These are phyloP conservation scores for Trametes sanguinea DNA, from an alignment of 768 basidiomycete species.

Conservation along the genomic window DNA sequence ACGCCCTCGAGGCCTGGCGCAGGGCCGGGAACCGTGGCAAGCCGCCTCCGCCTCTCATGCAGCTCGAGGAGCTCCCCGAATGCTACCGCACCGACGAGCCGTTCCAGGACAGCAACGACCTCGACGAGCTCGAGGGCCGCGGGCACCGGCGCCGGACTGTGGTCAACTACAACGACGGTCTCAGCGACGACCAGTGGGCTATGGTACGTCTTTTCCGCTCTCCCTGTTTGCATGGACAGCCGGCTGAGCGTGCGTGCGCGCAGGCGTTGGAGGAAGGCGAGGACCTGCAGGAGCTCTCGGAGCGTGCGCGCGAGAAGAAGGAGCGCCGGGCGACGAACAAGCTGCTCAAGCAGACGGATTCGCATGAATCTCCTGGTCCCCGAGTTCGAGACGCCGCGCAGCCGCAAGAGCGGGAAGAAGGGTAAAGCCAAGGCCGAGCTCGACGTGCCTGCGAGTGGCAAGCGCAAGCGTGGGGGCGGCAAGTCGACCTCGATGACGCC, in stretches of 20 bases:
- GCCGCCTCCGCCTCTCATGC: conserved; percentile 75
- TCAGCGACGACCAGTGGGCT: conserved; percentile 93
- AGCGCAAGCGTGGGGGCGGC: conserved; percentile 72
- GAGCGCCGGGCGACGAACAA: conserved; percentile 63
- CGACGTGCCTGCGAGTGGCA: conserved; percentile 50
- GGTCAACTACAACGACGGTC: conserved; percentile 91
- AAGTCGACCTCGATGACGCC: conserved; percentile 80
- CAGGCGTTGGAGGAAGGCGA: conserved; percentile 82
- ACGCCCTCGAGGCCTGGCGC: conserved; percentile 66
- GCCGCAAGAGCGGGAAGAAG: conserved; percentile 51
- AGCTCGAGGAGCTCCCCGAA: conserved; percentile 87
- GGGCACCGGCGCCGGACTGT: conserved; percentile 82
- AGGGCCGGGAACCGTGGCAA: conserved; percentile 74
- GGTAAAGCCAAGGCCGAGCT: conserved; percentile 56
- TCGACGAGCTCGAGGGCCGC: conserved; percentile 69
- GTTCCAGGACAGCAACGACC: conserved; percentile 67
- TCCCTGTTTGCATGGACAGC: no score
- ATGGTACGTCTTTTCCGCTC: conserved; percentile 49
- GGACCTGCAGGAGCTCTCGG: conserved; percentile 72
- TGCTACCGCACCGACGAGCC: conserved; percentile 88
- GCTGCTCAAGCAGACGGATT: conserved; percentile 56
- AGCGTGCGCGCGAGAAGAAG: conserved; percentile 64
- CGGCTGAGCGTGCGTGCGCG: neutral
- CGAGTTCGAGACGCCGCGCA: conserved; percentile 38
- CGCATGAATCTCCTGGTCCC: conserved; percentile 26